A percentile compares a stretch with the other conserved stretches of the same genome.
Conservation (phyloP, 2,329 filamentous ascomycete genomes). For the Rhynchosporium graminicola region DNA sequence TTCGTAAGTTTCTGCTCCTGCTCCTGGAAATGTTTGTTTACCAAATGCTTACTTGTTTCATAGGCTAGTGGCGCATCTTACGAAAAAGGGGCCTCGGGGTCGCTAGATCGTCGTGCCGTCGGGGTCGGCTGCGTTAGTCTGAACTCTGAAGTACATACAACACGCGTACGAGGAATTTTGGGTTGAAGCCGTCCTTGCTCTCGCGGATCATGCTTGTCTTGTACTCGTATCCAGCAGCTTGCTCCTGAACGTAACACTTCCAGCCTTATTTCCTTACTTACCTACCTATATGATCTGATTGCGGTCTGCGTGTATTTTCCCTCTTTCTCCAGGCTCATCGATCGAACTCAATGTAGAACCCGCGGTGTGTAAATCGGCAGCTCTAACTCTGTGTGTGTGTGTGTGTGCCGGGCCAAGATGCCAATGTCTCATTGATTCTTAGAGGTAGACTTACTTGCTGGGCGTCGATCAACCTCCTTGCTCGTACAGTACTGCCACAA, state of each 20-base stretch:
- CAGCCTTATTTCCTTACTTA: background rate
- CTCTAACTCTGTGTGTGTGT: background rate
- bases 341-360: no score
- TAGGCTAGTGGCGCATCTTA: background rate
- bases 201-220: no score
- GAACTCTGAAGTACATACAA: background rate
- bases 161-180: background rate
- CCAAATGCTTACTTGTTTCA: background rate
- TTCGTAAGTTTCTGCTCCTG: no score
- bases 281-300: background rate
- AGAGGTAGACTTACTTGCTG: background rate
- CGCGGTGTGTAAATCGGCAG: background rate
- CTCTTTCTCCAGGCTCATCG: no score
- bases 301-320: background rate
- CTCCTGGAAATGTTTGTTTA: background rate
- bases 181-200: background rate
- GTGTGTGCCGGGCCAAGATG: background rate
- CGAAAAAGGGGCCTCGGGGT: background rate
- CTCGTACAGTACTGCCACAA: background rate
- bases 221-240: no score
- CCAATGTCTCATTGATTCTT: conserved; percentile 1
- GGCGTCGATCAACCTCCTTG: conserved; percentile 1
- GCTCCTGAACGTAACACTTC: background rate
- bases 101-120: background rate
- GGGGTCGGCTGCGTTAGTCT: background rate